Base-by-base conservation (phyloP, 306 rosid species). In the Pueraria montana region DNA sequence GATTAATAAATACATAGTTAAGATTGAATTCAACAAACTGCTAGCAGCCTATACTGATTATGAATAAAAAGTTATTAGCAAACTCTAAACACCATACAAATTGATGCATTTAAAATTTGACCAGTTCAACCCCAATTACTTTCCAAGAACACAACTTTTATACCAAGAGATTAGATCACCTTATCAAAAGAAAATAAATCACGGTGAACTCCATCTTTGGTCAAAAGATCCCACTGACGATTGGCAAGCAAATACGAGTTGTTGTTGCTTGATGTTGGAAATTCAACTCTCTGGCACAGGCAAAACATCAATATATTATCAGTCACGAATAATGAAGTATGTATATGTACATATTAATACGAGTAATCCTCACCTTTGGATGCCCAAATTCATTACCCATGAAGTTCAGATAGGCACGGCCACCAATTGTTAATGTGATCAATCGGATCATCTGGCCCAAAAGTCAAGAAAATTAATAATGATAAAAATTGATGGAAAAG, bases 321-420 rank as follows among this genome's bases (percentile, higher is more conserved):
- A 83, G 77, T 84, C 26, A 63, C 11, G 17, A 45, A 46, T 77
- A 73, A 81, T 13, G 38, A n/a, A 73, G 23, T 59, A 77, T 26
- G 17, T 34, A 78, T 26, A 59, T 59, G 63, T 23, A 74, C 20
- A 63, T 76, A 70, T 73, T 24, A 26, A 53, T 52, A 80, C 5
- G 24, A 74, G 78, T 27, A 64, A 77, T 61, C 36, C 87, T 88
- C 70, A 92, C 99, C 97, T 92, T 86, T 72, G 98, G 97, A 89
- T 96, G 99, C 80, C 94, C 99, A 84, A 93, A 96, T 86, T 96
- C 99, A 87, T 93, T 96, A 83, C 99, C 99, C 94, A 93, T 95
- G 94, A 95, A 96, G 88, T 92, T 96, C 77, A 96, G 88, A 85
- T 93, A 96, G 23, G 99, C 99, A 65, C 61, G 88, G 40, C 97